Percentiles rank a stretch among this genome's conserved stretches.
Conservation (phyloP, 2,329 filamentous ascomycete species). For the Clarireedia hainanense region DNA sequence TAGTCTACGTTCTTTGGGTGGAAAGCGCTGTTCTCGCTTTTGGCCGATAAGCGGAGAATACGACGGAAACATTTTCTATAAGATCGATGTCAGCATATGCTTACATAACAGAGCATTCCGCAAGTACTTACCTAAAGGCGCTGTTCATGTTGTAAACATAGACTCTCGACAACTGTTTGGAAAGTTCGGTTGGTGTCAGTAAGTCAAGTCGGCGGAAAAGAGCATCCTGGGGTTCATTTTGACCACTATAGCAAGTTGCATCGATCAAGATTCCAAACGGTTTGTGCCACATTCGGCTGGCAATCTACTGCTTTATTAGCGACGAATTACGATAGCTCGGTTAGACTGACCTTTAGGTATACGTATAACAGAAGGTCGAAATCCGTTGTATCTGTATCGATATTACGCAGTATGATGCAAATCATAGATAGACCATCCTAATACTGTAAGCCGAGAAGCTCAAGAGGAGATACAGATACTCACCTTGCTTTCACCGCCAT, state of each 20-base stretch:
- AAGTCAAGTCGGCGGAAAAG: constrained; percentile 56
- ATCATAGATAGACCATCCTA: constrained; percentile 61
- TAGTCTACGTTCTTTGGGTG: constrained; percentile 60
- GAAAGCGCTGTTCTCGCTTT: constrained; percentile 52
- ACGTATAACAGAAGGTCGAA: constrained; percentile 60
- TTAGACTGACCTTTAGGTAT: constrained; percentile 50
- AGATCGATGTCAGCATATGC: not conserved
- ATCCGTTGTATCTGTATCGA: constrained; percentile 57
- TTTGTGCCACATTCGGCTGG: constrained; percentile 61
- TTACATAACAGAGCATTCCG: no score
- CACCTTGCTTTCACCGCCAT: constrained; percentile 62
- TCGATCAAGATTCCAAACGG: constrained; percentile 62
- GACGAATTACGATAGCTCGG: no score
- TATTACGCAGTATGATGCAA: constrained; percentile 60
- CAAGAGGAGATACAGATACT: not conserved
- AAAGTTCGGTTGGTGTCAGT: constrained; percentile 54
- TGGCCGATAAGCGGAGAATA: constrained; percentile 52
- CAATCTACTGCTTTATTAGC: constrained; percentile 40
- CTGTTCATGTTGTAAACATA: constrained; percentile 72
- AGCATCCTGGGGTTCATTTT: constrained; percentile 57
- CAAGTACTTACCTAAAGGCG: constrained; percentile 54
- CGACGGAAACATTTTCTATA: constrained; percentile 57
- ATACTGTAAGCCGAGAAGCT: not conserved
- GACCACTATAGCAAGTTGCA: constrained; percentile 62
- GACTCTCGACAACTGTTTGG: constrained; percentile 49